Evolutionary conservation across 768 basidiomycete genomes (phyloP).

Genomic region (Tulasnella sp.): DNA sequence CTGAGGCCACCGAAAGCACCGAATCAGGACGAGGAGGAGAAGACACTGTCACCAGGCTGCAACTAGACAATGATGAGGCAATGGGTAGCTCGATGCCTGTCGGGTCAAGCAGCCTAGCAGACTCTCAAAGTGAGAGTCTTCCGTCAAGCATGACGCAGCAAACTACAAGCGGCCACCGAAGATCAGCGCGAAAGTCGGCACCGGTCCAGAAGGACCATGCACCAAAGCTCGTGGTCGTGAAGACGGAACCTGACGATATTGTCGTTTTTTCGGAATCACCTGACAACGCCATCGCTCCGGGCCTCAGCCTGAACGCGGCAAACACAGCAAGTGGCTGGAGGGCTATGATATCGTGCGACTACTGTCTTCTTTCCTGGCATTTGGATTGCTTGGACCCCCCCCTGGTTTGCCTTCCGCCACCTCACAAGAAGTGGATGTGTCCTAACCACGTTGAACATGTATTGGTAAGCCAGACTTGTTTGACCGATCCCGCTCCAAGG

Average conservation of each 20-base stretch:
- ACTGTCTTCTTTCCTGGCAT: constrained; percentile 92
- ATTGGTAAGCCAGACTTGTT: constrained; percentile 47
- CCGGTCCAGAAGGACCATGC: neutral
- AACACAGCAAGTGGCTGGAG: constrained; percentile 9
- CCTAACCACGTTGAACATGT: constrained; percentile 90
- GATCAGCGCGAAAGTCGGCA: neutral
- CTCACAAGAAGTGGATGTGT: constrained; percentile 97
- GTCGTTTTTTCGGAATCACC: neutral
- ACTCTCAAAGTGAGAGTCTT: neutral
- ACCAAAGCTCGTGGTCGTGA: neutral
- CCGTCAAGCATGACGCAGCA: neutral
- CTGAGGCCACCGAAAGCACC: neutral
- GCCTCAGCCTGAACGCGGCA: neutral
- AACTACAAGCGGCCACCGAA: neutral
- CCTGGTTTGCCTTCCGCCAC: constrained; percentile 71
- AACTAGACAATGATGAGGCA: neutral
- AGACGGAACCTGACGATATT: neutral
- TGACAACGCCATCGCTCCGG: neutral
- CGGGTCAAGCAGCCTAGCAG: neutral
- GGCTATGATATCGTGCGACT: constrained; percentile 83
- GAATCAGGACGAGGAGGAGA: neutral
- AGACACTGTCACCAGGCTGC: neutral
- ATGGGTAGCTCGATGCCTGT: neutral
- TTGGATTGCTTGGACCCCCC: constrained; percentile 94
- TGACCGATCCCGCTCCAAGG: neutral